Evolutionary conservation across 495 filamentous ascomycete species (phyloP), one percentile per base, ranked within the genome.

Genomic region (Tuber calosporum): DNA sequence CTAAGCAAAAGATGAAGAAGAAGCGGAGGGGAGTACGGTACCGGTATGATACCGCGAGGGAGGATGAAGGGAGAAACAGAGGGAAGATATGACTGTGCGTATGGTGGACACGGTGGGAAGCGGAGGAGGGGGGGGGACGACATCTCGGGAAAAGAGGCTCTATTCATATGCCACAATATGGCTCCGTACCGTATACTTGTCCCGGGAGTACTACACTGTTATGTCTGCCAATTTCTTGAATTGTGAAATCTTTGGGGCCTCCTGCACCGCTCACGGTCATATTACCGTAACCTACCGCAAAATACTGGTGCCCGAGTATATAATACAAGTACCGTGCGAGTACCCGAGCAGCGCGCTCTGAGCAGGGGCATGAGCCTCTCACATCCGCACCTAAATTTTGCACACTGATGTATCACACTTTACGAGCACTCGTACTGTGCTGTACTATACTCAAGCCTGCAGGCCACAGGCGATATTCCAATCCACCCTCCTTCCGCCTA

Each of bases 1-100:
- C 42, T 45, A 66, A 62, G n/a, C n/a, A n/a, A n/a, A n/a, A n/a
- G n/a, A n/a, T n/a, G n/a, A 58, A 38, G 43, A 67, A 70, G 71
- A 38, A 45, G 67, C 53, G 45, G 37, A 39, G 26, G 30, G 37
- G 48, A 75, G 58, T 42, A 75, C 48, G 67, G n/a, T n/a, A n/a
- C n/a, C n/a, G n/a, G n/a, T n/a, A n/a, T n/a, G n/a, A n/a, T n/a
- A n/a, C n/a, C n/a, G n/a, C 40, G 67, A 45, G 40, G 11, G 41
- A 42, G 42, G 42, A 67, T 67, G 17, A 53, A 66, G 40, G 41
- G 37, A 71, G 42, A 40, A n/a, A 41, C 39, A 11, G n/a, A 38
- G 68, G 68, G 53, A 34, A 34, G 53, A 62, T 62, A 62, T 34
- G 26, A 26, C 30, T 62, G 26, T 30, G 26, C 30, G 26, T 62